Evolutionary conservation across 352 stramenopile genomes (phyloP).

Genomic region (Pythium angustatum): DNA sequence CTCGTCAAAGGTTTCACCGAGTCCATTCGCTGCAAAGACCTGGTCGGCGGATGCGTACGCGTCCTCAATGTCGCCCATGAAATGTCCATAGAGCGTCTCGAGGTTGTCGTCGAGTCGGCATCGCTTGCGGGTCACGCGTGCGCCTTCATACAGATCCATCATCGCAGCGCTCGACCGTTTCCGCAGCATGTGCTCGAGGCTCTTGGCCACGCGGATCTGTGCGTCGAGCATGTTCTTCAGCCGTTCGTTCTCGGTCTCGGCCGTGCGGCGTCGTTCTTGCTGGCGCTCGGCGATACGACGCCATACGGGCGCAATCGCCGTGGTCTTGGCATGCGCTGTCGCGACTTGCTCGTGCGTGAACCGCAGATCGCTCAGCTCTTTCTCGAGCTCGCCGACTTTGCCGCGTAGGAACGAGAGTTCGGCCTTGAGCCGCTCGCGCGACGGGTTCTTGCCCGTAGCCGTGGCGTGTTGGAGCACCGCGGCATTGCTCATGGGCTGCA

Average conservation of each 20-base stretch:
- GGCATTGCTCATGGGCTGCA: not conserved
- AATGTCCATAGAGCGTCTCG: constrained; percentile 23
- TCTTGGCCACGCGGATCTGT: constrained; percentile 51
- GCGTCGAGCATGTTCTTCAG: constrained; percentile 42
- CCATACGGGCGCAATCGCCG: constrained; percentile 43
- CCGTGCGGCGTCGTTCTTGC: constrained; percentile 29
- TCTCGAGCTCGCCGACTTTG: constrained; percentile 48
- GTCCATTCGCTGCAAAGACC: constrained; percentile 49
- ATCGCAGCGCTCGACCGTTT: constrained; percentile 50
- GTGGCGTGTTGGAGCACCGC: not conserved
- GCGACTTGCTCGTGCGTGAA: constrained; percentile 25
- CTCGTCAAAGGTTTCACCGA: constrained; percentile 30
- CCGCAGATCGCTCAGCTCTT: constrained; percentile 35
- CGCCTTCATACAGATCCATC: constrained; percentile 29
- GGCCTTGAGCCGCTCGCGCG: constrained; percentile 47
- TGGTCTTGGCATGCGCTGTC: constrained; percentile 25
- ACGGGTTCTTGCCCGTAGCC: constrained; percentile 35
- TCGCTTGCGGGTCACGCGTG: constrained; percentile 7
- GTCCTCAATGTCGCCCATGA: constrained; percentile 33
- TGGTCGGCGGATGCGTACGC: constrained; percentile 41
- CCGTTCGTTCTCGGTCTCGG: constrained; percentile 49
- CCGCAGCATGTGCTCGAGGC: constrained; percentile 50
- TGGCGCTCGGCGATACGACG: constrained; percentile 52
- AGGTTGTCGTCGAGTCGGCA: constrained; percentile 31
- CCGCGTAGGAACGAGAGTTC: constrained; percentile 45